Base-by-base conservation (phyloP, 257 asterid genomes). In the Solanum pimpinellifolium region DNA sequence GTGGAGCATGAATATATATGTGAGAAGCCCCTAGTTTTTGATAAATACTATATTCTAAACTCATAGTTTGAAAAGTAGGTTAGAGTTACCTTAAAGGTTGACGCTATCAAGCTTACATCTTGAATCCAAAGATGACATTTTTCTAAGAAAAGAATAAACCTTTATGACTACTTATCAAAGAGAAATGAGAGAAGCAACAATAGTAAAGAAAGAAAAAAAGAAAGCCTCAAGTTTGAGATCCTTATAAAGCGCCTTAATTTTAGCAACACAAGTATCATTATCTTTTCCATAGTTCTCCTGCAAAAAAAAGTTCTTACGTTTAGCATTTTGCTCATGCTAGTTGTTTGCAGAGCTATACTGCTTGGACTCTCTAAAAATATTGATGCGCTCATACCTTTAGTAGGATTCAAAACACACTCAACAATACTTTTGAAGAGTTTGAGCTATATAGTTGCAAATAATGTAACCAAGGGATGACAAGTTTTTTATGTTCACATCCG, bases 141-240 rank as follows among this genome's bases (percentile, higher is more conserved):
- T 3, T 33, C 35, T 33, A 15, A 31, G 80, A 72, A 33, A 20
- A 73, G 29, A 37, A 35, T 37, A 37, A 5, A 37, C 2, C 25
- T 33, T 72, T 15, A 73, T 73, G 81, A 20, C 18, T 37, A 74
- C 9, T 37, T 74, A 20, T 2, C 9, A 12, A 11, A 37, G 74
- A 27, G 74, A 29, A 33, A 62, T 46, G 41, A 68, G 4, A 68
- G 83, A 59, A 81, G 9, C 27, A 9, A 1, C 21, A 59, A 74
- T 2, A 49, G 23, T 4, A 42, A 59, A 47, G 11, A 11, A 23
- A 72, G 29, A 33, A 60, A 27, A 11, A 20, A 18, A 7, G 44
- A 33, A n/a, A 27, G 89, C 92, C 93, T 91, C 69, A 76, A 91
- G 87, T 31, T 91, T 88, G 91, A 91, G 91, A 33, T 78, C 77